Evolutionary conservation across 2,329 filamentous ascomycete genomes (phyloP).

Genomic region (Sclerotiophoma versabilis): DNA sequence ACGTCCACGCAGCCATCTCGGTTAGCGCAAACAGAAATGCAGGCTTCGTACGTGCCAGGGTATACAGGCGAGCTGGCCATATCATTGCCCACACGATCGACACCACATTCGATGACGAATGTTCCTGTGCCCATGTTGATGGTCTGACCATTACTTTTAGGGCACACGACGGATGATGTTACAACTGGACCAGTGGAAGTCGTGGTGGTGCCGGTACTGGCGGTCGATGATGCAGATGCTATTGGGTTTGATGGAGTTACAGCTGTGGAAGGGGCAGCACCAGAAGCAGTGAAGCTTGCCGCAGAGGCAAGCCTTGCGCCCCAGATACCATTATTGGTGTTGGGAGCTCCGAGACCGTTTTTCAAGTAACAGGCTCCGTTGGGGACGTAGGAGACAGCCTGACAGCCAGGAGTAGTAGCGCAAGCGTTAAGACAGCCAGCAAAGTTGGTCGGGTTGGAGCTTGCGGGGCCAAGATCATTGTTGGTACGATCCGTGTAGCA

Average conservation of each 20-base stretch:
- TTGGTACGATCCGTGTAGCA: conserved; percentile 2
- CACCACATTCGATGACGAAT: conserved; percentile 6
- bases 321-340: background rate
- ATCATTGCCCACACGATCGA: conserved; percentile 4
- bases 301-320: background rate
- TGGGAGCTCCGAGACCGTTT: conserved; percentile 6
- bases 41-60: conserved; percentile 6
- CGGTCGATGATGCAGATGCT: background rate
- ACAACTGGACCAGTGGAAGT: background rate
- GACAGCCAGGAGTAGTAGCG: conserved; percentile 21
- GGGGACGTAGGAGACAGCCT: conserved; percentile 28
- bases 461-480: background rate
- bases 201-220: background rate
- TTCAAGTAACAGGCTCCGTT: conserved; percentile 30
- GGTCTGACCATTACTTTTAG: conserved; percentile 1
- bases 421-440: conserved; percentile 28
- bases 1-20: conserved; percentile 1
- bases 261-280: too few relatives aligned
- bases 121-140: background rate
- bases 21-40: background rate
- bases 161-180: conserved; percentile 1
- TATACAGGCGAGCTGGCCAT: conserved; percentile 5
- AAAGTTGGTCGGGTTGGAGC: background rate
- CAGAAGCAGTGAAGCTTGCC: background rate
- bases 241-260: too few relatives aligned